Evolutionary conservation across 306 rosid species (phyloP).

Genomic region (Cucumis melo): DNA sequence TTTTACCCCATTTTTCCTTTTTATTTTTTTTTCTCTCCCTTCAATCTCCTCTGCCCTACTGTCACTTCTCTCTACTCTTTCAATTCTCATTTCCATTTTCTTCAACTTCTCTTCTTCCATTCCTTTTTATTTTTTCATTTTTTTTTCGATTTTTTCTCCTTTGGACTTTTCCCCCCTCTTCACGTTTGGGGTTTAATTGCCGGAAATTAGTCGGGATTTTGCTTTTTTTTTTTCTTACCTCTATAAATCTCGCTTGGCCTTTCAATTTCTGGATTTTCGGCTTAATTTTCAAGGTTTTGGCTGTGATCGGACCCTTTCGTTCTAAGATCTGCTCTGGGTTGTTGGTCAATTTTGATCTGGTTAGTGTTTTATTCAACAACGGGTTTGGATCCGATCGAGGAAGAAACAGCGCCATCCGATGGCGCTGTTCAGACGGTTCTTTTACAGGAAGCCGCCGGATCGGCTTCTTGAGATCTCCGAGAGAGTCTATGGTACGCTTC

Average conservation of each 20-base stretch:
- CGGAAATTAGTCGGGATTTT: neutral
- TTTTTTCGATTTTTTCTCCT: neutral
- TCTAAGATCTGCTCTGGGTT: conserved; percentile 29
- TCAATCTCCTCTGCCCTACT: conserved; percentile 10
- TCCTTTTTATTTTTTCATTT: neutral
- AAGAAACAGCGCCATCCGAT: conserved; percentile 97
- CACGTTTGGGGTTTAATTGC: neutral
- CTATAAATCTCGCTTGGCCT: neutral
- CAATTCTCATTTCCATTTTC: neutral
- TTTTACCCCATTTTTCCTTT: neutral
- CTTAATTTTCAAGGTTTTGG: conserved; percentile 5
- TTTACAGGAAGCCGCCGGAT: conserved; percentile 98
- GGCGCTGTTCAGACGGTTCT: conserved; percentile 99
- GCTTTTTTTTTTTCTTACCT: neutral
- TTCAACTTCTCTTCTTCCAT: neutral
- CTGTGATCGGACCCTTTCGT: conserved; percentile 18
- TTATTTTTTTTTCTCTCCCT: neutral
- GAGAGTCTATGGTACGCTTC: conserved; percentile 68
- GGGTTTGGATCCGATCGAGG: conserved; percentile 92
- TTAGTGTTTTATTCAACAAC: conserved; percentile 21
- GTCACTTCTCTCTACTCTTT: conserved; percentile 13
- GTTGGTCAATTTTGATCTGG: conserved; percentile 1
- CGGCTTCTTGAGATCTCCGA: conserved; percentile 99
- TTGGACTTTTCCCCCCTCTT: neutral
- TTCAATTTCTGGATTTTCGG: neutral